A percentile compares a stretch with the other conserved stretches of the same genome.
Evolutionary conservation across 2,329 filamentous ascomycete genomes (phyloP).

Genomic region (Ceratocystis lukuohia): DNA sequence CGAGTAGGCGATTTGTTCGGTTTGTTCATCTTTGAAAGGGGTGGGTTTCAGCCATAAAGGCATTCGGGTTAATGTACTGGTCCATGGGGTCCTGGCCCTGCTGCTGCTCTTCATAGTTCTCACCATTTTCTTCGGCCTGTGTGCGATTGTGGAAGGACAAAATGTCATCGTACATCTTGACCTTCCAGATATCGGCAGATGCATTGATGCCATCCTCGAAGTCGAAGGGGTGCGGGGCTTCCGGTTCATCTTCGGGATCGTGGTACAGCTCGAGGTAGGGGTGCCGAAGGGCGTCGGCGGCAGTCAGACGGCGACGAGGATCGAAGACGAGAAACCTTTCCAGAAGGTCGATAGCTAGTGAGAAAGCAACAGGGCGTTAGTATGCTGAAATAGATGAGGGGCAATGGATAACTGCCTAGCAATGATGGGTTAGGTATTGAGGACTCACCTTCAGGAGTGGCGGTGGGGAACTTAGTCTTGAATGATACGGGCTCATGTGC

Average conservation of each 20-base stretch:
- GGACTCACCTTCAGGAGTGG: conserved; percentile 62
- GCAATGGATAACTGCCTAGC: not conserved
- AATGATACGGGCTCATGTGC: conserved; percentile 86
- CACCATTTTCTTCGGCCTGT: conserved; percentile 13
- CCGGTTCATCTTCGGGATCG: conserved; percentile 90
- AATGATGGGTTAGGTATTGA: not conserved
- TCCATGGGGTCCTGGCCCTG: conserved; percentile 11
- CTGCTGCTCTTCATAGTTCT: conserved; percentile 8
- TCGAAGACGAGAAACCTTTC: conserved; percentile 98
- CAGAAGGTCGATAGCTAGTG: conserved; percentile 72
- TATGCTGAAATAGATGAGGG: not conserved
- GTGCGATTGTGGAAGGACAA: conserved; percentile 90
- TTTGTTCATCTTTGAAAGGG: conserved; percentile 11
- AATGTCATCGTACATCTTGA: conserved; percentile 89
- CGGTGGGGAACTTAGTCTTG: conserved; percentile 84
- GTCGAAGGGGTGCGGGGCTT: conserved; percentile 94
- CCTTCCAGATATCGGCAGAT: conserved; percentile 99
- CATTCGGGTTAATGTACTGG: conserved; percentile 18
- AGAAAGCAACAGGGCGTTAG: not conserved
- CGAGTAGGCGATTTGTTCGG: conserved; percentile 8
- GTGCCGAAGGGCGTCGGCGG: conserved; percentile 72
- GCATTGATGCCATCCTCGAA: conserved; percentile 98
- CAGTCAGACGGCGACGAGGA: conserved; percentile 87
- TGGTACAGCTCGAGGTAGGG: conserved; percentile 94
- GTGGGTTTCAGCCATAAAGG: conserved; percentile 15